Conservation (phyloP, 2,329 filamentous ascomycete species). For the Beauveria pseudobassiana region DNA sequence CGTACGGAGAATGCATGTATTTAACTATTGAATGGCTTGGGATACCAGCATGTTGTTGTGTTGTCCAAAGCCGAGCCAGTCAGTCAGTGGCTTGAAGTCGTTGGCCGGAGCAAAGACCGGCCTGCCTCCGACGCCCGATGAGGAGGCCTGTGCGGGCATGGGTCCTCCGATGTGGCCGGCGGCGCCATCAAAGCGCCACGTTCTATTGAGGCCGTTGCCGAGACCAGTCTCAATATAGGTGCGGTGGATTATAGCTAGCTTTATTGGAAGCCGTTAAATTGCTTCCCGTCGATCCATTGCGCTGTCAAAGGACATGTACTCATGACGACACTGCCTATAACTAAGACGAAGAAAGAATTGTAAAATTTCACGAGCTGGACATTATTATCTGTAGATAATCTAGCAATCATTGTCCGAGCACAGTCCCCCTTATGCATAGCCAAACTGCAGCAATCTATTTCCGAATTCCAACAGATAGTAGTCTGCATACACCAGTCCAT, state of each 20-base stretch:
- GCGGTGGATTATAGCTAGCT: not conserved
- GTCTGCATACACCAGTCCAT: constrained; percentile 41
- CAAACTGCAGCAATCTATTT: constrained; percentile 36
- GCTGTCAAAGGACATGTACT: no score
- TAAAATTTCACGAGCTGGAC: no score
- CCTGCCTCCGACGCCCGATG: not conserved
- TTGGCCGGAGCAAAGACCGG: not conserved
- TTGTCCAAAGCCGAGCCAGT: not conserved
- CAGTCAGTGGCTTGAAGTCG: not conserved
- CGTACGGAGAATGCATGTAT: not conserved
- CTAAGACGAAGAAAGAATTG: no score
- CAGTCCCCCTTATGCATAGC: constrained; percentile 8
- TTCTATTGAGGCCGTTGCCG: not conserved
- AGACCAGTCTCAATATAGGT: not conserved
- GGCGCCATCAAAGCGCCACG: not conserved
- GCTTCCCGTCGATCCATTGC: no score
- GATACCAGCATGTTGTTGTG: no score
- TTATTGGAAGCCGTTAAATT: no score
- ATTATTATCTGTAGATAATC: no score
- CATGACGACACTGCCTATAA: no score
- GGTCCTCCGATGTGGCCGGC: no score
- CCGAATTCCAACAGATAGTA: constrained; percentile 42
- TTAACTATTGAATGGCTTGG: not conserved
- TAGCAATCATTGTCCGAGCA: not conserved
- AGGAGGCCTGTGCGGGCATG: not conserved